These are phyloP conservation scores for Heliocybe sulcata DNA, from an alignment of 1,284 basidiomycete genomes.

Conservation along the genomic window DNA sequence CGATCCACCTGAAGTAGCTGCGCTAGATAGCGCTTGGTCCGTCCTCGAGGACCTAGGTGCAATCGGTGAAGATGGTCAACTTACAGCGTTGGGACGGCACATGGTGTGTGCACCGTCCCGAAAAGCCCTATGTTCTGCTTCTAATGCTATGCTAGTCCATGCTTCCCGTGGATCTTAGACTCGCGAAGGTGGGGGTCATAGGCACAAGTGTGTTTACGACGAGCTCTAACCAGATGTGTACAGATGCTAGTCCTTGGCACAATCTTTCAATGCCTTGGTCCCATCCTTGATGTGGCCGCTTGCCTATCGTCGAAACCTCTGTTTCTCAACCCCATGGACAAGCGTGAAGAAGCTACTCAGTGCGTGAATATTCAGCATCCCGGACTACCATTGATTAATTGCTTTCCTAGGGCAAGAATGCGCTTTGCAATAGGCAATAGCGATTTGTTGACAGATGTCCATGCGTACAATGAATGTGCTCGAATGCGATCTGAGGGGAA, in stretches of 20 bases:
- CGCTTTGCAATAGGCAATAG: slow-evolving; percentile 71
- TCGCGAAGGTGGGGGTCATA: slow-evolving; percentile 63
- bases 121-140: background rate
- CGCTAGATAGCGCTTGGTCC: slow-evolving; percentile 76
- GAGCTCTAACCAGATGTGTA: background rate
- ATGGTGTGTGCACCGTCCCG: slow-evolving; percentile 40
- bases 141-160: slow-evolving; percentile 43
- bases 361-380: slow-evolving; percentile 23
- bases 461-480: slow-evolving; percentile 69
- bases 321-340: slow-evolving; percentile 78
- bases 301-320: slow-evolving; percentile 83
- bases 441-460: slow-evolving; percentile 80
- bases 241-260: slow-evolving; percentile 84
- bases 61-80: slow-evolving; percentile 49
- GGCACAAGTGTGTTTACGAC: background rate
- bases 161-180: slow-evolving; percentile 84
- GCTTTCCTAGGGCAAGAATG: slow-evolving; percentile 48
- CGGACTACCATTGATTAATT: background rate
- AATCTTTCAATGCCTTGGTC: slow-evolving; percentile 74
- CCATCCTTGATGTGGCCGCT: slow-evolving; percentile 78
- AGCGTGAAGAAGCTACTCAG: slow-evolving; percentile 73
- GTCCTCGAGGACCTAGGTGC: slow-evolving; percentile 79
- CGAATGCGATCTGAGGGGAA: slow-evolving; percentile 44
- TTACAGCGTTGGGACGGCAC: slow-evolving; percentile 83
- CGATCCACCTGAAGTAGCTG: slow-evolving; percentile 72